phyloP scores from a whole-genome alignment of 1,284 basidiomycete species.

The Ustilago curta region DNA sequence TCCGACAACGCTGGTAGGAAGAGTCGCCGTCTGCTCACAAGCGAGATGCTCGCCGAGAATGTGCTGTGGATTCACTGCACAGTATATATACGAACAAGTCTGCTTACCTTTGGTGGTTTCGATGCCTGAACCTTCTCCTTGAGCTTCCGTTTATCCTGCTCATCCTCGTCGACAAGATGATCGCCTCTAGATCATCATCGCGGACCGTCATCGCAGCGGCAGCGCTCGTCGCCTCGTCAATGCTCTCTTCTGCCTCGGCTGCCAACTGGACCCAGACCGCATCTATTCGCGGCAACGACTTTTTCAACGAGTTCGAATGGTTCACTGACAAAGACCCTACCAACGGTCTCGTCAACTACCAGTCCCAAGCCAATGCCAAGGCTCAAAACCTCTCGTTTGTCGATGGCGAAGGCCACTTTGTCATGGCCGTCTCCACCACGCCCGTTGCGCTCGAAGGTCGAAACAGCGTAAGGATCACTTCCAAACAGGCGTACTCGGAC shows the following conservation, averaged over 20 bases:
- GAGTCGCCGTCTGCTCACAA: background rate
- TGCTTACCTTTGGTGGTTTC: background rate
- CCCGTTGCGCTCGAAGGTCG: conserved; percentile 47
- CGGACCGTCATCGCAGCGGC: conserved; percentile 11
- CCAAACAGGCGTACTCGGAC: conserved; percentile 58
- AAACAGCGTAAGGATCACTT: conserved; percentile 59
- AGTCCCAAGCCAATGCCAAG: conserved; percentile 37
- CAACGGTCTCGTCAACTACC: conserved; percentile 63
- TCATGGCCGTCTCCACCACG: conserved; percentile 61
- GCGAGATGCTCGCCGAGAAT: background rate
- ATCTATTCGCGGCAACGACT: conserved; percentile 45
- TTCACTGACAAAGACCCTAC: conserved; percentile 58
- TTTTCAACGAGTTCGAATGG: conserved; percentile 57
- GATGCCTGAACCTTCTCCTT: background rate
- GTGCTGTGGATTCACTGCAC: no score
- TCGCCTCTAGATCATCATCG: conserved; percentile 13
- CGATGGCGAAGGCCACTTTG: conserved; percentile 47
- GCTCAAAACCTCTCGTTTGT: conserved; percentile 60
- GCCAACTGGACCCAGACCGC: conserved; percentile 49
- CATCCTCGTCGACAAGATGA: conserved; percentile 10
- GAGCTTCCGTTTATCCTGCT: background rate
- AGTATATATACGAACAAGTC: background rate
- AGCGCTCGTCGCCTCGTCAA: conserved; percentile 1
- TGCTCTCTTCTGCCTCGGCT: conserved; percentile 15
- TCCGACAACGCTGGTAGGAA: background rate